Evolutionary conservation across 345 rosid genomes (phyloP).

Genomic region (Murraya koenigii): DNA sequence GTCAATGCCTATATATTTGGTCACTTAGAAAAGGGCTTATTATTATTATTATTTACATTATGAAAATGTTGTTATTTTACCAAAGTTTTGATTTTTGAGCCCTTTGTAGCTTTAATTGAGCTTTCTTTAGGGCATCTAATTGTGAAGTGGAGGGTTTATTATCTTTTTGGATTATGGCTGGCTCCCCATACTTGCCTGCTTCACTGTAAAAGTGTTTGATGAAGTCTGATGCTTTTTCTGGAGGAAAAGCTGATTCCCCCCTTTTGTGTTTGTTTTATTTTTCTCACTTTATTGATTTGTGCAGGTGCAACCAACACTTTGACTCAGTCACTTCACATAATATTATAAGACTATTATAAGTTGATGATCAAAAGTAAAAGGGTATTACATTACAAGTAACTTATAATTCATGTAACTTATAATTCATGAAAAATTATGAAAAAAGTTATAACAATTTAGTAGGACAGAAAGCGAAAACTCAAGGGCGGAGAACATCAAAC

Average conservation of each 20-base stretch:
- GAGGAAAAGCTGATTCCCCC: constrained; percentile 1
- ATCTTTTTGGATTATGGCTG: not conserved
- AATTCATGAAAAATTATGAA: no score
- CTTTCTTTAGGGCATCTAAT: not conserved
- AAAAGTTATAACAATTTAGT: no score
- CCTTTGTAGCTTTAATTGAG: not conserved
- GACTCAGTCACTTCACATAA: not conserved
- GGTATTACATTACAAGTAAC: no score
- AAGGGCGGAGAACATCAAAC: no score
- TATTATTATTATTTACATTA: no score
- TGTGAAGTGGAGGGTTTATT: not conserved
- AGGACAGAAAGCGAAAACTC: no score
- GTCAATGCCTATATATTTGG: constrained; percentile 59
- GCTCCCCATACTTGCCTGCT: not conserved
- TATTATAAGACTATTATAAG: not conserved
- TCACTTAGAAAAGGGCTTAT: constrained; percentile 31
- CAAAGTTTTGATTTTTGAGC: not conserved
- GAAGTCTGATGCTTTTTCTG: not conserved
- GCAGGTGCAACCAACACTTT: not conserved
- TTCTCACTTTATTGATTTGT: not conserved
- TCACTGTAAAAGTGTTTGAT: not conserved
- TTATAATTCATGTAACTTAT: no score
- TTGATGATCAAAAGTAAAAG: not conserved
- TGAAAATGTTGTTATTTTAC: not conserved
- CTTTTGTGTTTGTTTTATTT: not conserved